Evolutionary conservation across 2,329 filamentous ascomycete species (phyloP).

Genomic region (Pseudocercospora fuligena): DNA sequence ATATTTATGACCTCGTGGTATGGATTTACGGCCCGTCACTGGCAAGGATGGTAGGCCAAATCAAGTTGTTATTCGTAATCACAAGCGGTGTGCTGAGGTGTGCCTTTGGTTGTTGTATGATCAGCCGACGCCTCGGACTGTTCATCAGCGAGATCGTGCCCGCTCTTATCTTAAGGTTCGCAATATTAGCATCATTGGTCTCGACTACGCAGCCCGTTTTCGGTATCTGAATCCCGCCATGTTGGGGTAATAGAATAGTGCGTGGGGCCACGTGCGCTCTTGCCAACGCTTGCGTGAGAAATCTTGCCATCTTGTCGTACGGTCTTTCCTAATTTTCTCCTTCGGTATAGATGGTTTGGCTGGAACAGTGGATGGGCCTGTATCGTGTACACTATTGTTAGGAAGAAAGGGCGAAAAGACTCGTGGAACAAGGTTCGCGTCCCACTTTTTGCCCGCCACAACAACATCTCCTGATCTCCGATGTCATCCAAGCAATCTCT

Average conservation of each 20-base stretch:
- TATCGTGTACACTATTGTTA: not conserved
- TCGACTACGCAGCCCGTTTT: not conserved
- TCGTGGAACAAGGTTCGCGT: not conserved
- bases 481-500: slow-evolving; percentile 1
- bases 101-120: not conserved
- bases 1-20: too few relatives aligned
- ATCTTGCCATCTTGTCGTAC: not conserved
- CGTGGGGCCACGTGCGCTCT: not conserved
- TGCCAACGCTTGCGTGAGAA: not conserved
- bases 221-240: not conserved
- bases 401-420: not conserved
- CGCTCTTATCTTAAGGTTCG: not conserved
- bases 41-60: not conserved
- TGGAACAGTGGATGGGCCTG: not conserved
- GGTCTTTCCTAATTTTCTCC: not conserved
- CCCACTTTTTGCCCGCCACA: not conserved
- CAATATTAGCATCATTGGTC: not conserved
- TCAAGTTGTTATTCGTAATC: not conserved
- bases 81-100: not conserved
- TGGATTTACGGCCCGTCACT: too few relatives aligned
- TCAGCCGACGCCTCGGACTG: not conserved
- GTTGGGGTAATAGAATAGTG: not conserved
- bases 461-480: slow-evolving; percentile 7
- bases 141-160: not conserved
- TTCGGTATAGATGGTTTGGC: not conserved